Evolutionary conservation across 371 early-diverging fungal species (phyloP).

Genomic region (Dentiscutata heterogama): DNA sequence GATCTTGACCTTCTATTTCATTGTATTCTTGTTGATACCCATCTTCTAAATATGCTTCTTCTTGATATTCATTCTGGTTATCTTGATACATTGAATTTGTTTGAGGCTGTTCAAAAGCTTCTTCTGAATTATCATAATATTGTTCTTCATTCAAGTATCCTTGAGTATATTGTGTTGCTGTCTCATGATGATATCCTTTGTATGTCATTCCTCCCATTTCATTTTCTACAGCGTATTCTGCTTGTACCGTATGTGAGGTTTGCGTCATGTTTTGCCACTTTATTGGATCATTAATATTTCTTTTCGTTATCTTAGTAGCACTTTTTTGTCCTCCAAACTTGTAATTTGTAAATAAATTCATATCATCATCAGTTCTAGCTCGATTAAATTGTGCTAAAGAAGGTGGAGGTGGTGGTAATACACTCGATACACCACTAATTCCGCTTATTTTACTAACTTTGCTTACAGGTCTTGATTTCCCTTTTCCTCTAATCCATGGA

Average conservation of each 20-base stretch:
- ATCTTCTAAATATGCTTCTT: no score
- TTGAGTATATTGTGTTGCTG: background rate
- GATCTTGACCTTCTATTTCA: no score
- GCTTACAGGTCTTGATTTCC: conserved; percentile 18
- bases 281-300: no score
- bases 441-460: background rate
- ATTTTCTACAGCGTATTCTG: background rate
- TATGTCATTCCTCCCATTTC: background rate
- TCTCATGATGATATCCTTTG: background rate
- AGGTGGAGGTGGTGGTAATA: background rate
- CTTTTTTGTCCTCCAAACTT: background rate
- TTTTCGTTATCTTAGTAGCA: background rate
- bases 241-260: no score
- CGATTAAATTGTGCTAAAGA: conserved; percentile 6
- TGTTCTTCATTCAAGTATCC: background rate
- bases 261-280: no score
- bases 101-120: no score
- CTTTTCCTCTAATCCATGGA: conserved; percentile 25
- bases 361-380: conserved; percentile 22
- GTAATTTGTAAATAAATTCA: background rate
- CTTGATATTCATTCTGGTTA: no score
- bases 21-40: no score
- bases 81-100: no score
- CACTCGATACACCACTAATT: background rate
- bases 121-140: conserved; percentile 1